Evolutionary conservation across 202 grass and related monocot genomes (phyloP).

Genomic region (Zizania palustris): DNA sequence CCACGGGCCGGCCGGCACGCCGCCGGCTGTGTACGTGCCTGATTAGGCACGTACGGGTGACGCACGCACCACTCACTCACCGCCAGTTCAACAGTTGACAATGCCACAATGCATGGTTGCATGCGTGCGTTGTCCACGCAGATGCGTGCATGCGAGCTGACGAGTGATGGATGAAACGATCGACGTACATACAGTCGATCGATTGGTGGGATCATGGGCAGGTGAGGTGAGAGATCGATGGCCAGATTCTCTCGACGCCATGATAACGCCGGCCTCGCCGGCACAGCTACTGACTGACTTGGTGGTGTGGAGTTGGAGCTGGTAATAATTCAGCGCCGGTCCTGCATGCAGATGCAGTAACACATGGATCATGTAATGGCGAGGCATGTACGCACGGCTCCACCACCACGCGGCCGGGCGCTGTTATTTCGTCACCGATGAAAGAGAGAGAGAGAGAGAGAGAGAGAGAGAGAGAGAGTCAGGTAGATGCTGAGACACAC

Average conservation of each 20-base stretch:
- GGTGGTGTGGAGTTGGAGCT: too few species aligned
- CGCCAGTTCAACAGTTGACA: neutral
- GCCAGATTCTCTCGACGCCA: neutral
- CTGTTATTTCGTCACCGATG: neutral
- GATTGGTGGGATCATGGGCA: neutral
- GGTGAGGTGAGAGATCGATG: neutral
- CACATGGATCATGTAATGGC: constrained; percentile 32
- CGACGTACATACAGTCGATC: neutral
- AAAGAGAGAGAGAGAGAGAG: neutral
- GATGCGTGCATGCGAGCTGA: neutral
- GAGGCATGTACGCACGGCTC: constrained; percentile 9
- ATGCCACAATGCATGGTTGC: neutral
- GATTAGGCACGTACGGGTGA: constrained; percentile 9
- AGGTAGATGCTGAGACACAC: neutral
- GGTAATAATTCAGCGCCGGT: constrained; percentile 12
- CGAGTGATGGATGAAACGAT: neutral
- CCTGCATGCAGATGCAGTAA: constrained; percentile 20
- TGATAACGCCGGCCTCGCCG: neutral
- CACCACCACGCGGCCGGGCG: neutral
- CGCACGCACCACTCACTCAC: neutral
- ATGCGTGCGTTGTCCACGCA: neutral
- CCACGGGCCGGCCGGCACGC: too few species aligned
- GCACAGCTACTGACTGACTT: too few species aligned
- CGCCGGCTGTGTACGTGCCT: neutral
- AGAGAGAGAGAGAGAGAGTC: neutral